Conservation (phyloP, 208 protist species). For the Acanthamoeba lugdunensis region DNA sequence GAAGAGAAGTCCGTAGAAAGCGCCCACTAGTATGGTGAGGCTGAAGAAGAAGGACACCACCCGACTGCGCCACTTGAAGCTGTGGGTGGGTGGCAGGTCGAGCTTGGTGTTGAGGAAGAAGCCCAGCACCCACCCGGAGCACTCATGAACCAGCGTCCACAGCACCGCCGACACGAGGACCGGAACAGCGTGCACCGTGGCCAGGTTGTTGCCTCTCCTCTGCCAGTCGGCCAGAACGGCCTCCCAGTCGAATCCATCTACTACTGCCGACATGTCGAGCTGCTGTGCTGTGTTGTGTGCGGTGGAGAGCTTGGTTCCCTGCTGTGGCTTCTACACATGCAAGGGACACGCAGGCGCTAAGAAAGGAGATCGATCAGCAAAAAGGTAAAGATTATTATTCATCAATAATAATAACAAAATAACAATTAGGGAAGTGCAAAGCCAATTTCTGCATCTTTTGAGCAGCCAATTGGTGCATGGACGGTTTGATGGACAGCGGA, state of each 20-base stretch:
- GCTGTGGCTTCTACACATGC: too few relatives aligned
- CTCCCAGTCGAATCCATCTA: not conserved
- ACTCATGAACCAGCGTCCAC: not conserved
- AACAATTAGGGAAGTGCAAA: too few relatives aligned
- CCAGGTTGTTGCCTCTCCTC: not conserved
- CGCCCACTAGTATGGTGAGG: not conserved
- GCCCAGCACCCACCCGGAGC: not conserved
- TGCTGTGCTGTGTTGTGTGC: not conserved
- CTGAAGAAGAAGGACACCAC: conserved; percentile 30
- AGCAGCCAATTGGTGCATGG: not conserved
- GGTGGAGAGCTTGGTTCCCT: too few relatives aligned
- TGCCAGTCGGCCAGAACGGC: not conserved
- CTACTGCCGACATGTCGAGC: not conserved
- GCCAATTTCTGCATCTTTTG: not conserved
- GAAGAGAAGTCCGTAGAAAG: conserved; percentile 23
- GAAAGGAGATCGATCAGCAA: too few relatives aligned
- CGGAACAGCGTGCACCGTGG: not conserved
- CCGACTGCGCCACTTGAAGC: not conserved
- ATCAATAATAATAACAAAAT: too few relatives aligned
- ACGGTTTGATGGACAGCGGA: not conserved
- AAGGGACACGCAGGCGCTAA: too few relatives aligned
- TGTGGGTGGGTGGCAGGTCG: not conserved
- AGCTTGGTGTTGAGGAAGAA: not conserved
- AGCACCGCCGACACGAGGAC: not conserved
- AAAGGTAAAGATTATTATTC: too few relatives aligned